Percentiles rank a stretch among this genome's conserved stretches.
Conservation (phyloP, 202 grass and related monocot genomes). For the Schoenoplectus triqueter region DNA sequence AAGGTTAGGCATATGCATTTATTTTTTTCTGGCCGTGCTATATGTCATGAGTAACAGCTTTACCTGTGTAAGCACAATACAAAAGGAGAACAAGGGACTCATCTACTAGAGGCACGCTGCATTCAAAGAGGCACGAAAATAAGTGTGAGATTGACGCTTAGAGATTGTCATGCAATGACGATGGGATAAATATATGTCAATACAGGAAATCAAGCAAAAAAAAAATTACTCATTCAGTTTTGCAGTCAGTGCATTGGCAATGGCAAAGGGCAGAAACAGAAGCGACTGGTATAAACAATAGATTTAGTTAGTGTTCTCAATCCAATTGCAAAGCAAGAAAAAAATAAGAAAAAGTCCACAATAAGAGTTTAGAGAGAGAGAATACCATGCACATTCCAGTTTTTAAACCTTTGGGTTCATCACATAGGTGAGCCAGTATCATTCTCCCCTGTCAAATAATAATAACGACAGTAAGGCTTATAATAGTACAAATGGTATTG, state of each 20-base stretch:
- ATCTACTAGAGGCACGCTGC: conserved; percentile 72
- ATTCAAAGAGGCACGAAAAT: conserved; percentile 25
- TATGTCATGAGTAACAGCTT: not conserved
- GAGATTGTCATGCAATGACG: not conserved
- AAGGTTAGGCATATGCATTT: not conserved
- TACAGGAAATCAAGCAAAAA: not conserved
- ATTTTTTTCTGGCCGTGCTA: no score
- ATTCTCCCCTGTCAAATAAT: conserved; percentile 83
- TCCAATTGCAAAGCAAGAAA: not conserved
- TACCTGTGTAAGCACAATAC: conserved; percentile 77
- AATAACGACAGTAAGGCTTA: conserved; percentile 15
- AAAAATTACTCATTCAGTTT: conserved; percentile 75
- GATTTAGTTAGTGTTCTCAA: conserved; percentile 19
- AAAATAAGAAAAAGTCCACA: conserved; percentile 22
- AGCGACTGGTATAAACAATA: conserved; percentile 67
- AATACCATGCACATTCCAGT: conserved; percentile 95
- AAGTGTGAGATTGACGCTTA: conserved; percentile 26
- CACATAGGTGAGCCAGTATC: conserved; percentile 95
- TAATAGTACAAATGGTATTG: conserved; percentile 21
- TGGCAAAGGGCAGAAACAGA: conserved; percentile 75
- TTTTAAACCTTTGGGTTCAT: conserved; percentile 94
- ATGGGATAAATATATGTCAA: not conserved
- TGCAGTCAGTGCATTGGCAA: conserved; percentile 90
- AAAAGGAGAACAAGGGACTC: conserved; percentile 76
- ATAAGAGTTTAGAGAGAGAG: conserved; percentile 1